Percentiles rank a stretch among this genome's conserved stretches.
phyloP scores from a whole-genome alignment of 2,329 filamentous ascomycete species.

The Fusarium buharicum region DNA sequence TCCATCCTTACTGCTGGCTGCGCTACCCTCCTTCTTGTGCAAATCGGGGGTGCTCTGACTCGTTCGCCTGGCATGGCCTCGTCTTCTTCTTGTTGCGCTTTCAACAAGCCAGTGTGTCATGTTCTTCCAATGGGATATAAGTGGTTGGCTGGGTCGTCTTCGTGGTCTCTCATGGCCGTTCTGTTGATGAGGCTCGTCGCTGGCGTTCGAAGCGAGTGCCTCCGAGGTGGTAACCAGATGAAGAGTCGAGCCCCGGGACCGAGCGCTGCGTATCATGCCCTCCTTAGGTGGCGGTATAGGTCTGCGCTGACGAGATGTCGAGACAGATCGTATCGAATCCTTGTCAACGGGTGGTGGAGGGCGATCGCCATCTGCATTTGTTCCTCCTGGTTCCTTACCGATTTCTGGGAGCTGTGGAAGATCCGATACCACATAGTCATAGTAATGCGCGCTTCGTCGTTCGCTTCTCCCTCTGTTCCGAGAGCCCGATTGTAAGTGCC shows the following conservation, averaged over 20 bases:
- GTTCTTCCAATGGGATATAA: slow-evolving; percentile 70
- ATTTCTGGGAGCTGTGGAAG: slow-evolving; percentile 80
- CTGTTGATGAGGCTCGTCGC: slow-evolving; percentile 46
- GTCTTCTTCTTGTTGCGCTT: slow-evolving; percentile 65
- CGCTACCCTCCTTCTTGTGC: slow-evolving; percentile 59
- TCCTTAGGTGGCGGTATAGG: slow-evolving; percentile 90
- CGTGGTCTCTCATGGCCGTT: slow-evolving; percentile 58
- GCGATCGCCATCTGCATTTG: slow-evolving; percentile 56
- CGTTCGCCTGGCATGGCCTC: slow-evolving; percentile 59
- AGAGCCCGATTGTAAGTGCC: slow-evolving; percentile 59
- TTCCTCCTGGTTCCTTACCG: slow-evolving; percentile 55
- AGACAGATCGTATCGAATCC: slow-evolving; percentile 77
- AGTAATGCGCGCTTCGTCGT: slow-evolving; percentile 74
- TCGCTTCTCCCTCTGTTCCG: slow-evolving; percentile 80
- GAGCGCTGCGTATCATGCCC: slow-evolving; percentile 71
- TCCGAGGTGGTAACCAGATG: slow-evolving; percentile 80
- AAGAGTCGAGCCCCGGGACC: slow-evolving; percentile 84
- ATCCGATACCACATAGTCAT: slow-evolving; percentile 75
- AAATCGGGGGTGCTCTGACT: slow-evolving; percentile 71
- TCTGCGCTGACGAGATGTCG: slow-evolving; percentile 79
- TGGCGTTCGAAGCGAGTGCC: slow-evolving; percentile 53
- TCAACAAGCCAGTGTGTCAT: slow-evolving; percentile 73
- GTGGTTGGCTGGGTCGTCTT: slow-evolving; percentile 67
- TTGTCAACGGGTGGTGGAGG: slow-evolving; percentile 82
- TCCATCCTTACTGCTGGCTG: slow-evolving; percentile 61